A percentile compares a stretch with the other conserved stretches of the same genome.
Conservation (phyloP, 371 early-diverging fungal genomes). For the Mucor piriformis region DNA sequence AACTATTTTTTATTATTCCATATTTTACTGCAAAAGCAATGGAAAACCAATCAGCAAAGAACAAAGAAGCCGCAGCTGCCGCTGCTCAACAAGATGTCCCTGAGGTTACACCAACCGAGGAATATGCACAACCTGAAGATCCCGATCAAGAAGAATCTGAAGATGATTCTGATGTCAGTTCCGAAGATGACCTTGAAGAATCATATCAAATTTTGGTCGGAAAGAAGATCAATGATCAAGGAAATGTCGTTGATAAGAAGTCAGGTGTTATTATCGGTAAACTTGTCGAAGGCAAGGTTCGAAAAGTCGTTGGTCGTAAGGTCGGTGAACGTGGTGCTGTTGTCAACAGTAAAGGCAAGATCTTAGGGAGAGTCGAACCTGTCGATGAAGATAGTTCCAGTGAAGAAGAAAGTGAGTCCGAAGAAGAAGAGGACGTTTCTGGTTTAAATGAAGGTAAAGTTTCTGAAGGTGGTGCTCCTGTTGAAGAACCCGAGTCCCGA, state of each 20-base stretch:
- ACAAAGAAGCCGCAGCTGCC: conserved; percentile 9
- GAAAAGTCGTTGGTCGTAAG: conserved; percentile 16
- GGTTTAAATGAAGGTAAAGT: neutral
- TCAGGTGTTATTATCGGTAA: conserved; percentile 21
- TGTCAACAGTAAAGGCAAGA: conserved; percentile 21
- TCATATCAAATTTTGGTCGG: conserved; percentile 17
- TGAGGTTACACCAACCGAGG: neutral
- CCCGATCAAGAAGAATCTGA: conserved; percentile 5
- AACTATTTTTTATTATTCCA: conserved; percentile 28
- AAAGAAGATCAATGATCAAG: conserved; percentile 23
- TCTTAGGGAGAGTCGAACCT: conserved; percentile 24
- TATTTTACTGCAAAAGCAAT: conserved; percentile 24
- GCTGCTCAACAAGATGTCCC: neutral
- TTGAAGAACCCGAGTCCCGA: too few relatives aligned
- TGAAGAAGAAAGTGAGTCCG: neutral
- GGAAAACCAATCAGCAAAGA: conserved; percentile 21
- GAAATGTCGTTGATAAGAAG: conserved; percentile 22
- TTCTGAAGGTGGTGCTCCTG: neutral
- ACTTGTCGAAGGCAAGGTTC: conserved; percentile 22
- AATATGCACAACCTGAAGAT: neutral
- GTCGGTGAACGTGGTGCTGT: conserved; percentile 25
- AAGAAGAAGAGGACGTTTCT: neutral
- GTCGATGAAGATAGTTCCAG: neutral
- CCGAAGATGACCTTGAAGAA: conserved; percentile 13
- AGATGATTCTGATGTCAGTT: conserved; percentile 8